A percentile compares a stretch with the other conserved stretches of the same genome.
These are phyloP conservation scores for Multifurca ochricompacta DNA, from an alignment of 768 basidiomycete species.

Conservation along the genomic window DNA sequence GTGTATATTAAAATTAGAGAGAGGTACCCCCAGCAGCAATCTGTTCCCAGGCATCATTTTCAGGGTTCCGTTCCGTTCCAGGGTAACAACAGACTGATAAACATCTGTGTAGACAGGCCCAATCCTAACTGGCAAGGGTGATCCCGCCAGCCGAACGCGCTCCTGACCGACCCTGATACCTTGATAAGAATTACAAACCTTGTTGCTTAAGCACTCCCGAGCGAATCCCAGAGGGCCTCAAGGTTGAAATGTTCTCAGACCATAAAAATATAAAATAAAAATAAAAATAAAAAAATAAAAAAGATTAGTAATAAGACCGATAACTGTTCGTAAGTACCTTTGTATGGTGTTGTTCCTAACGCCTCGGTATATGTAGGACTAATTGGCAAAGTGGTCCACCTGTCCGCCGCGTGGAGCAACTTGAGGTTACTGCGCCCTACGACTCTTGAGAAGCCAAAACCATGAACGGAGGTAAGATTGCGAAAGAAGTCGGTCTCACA, in stretches of 20 bases:
- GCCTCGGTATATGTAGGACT: no score
- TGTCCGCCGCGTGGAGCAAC: no score
- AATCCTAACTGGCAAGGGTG: not conserved
- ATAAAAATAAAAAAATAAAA: not conserved
- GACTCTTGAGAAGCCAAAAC: not conserved
- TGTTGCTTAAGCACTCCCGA: not conserved
- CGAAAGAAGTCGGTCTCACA: not conserved
- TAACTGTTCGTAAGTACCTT: not conserved
- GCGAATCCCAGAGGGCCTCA: constrained; percentile 1
- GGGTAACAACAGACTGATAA: not conserved
- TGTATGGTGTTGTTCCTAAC: not conserved
- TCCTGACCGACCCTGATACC: constrained; percentile 1
- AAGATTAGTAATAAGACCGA: no score
- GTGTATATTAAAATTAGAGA: no score
- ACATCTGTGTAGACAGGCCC: not conserved
- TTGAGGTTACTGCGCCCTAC: not conserved
- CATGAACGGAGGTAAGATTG: not conserved
- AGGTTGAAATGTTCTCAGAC: not conserved
- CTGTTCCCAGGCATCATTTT: no score
- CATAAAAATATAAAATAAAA: no score
- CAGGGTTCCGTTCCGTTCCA: constrained; percentile 13
- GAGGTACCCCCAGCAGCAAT: no score
- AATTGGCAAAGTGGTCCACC: no score
- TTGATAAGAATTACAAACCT: constrained; percentile 10
- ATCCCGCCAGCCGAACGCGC: not conserved